Evolutionary conservation across 768 basidiomycete species (phyloP).

Genomic region (Suillus bovinus): DNA sequence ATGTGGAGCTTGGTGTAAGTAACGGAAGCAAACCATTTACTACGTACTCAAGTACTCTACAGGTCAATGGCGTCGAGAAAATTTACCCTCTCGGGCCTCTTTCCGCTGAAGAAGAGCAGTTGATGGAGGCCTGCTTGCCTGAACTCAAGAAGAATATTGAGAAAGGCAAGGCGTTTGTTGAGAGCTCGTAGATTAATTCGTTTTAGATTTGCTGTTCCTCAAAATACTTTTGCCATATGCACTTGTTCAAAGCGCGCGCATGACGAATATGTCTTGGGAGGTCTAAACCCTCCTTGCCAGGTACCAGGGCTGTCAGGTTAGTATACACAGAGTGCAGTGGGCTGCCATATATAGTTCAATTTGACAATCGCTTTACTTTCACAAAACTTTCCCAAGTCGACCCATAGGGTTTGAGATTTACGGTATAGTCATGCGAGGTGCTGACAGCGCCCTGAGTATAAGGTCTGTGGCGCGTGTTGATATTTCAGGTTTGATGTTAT

Average conservation of each 20-base stretch:
- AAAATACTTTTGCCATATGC: not conserved
- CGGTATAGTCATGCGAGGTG: not conserved
- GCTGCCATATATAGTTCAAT: not conserved
- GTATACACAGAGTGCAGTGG: not conserved
- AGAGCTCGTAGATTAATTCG: constrained; percentile 31
- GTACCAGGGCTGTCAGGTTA: not conserved
- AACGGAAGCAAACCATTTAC: constrained; percentile 7
- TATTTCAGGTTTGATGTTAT: no score
- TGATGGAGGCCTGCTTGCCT: constrained; percentile 85
- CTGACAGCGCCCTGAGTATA: not conserved
- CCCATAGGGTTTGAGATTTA: not conserved
- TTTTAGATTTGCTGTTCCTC: not conserved
- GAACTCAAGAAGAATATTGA: constrained; percentile 98
- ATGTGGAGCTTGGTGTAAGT: constrained; percentile 89
- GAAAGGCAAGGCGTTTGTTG: constrained; percentile 84
- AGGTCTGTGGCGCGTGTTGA: not conserved
- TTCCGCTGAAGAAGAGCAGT: constrained; percentile 79
- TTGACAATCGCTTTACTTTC: not conserved
- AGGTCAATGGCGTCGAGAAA: constrained; percentile 88
- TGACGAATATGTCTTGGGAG: not conserved
- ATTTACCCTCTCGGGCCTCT: constrained; percentile 84
- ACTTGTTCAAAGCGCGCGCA: not conserved
- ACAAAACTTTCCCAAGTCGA: not conserved
- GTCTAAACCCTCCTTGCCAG: not conserved
- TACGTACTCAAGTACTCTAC: constrained; percentile 19